phyloP scores from a whole-genome alignment of 768 basidiomycete species.

The Favolaschia claudopus region DNA sequence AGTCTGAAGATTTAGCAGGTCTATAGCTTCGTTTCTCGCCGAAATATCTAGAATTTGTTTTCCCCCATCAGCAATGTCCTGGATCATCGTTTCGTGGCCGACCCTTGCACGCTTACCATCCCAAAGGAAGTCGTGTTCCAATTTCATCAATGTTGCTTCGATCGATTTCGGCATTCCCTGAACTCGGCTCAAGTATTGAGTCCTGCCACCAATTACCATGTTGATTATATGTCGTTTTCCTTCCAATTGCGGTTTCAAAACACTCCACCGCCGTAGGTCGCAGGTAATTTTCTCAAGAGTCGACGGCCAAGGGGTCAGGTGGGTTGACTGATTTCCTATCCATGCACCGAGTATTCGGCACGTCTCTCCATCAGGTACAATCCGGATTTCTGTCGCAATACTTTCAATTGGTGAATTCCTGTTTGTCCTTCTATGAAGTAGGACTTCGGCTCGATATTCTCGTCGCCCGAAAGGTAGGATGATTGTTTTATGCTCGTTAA shows the following conservation, averaged over 20 bases:
- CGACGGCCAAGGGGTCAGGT: background rate
- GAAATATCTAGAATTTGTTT: no score
- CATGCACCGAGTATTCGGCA: background rate
- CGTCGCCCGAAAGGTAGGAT: background rate
- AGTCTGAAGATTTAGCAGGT: no score
- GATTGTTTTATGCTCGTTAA: conserved; percentile 46
- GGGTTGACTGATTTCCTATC: background rate
- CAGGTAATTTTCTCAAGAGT: background rate
- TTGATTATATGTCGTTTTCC: no score
- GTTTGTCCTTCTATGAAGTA: background rate
- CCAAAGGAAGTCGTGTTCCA: no score
- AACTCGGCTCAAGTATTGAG: no score
- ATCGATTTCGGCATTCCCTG: no score
- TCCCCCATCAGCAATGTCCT: no score
- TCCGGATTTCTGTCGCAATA: background rate
- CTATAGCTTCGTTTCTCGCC: no score
- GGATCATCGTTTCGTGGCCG: no score
- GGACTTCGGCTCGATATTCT: background rate
- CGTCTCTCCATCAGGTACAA: background rate
- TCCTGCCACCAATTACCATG: no score
- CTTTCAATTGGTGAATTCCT: background rate
- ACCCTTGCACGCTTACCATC: no score
- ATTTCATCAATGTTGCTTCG: no score
- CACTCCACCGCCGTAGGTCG: background rate
- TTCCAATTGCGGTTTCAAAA: conserved; percentile 1